Base-by-base conservation (phyloP, 257 asterid genomes). In the Sherardia arvensis region DNA sequence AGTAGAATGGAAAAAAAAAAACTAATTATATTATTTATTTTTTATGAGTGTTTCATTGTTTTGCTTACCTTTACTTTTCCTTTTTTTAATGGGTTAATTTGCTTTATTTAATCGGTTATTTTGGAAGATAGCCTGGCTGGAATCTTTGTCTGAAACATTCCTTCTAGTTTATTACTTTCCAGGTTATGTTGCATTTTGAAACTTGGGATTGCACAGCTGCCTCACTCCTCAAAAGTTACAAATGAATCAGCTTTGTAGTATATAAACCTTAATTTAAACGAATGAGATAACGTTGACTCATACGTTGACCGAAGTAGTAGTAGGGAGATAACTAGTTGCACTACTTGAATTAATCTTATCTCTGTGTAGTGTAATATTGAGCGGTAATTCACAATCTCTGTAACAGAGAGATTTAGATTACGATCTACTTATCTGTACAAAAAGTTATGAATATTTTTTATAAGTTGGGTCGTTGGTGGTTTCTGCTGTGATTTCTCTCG, bases 161-260 rank as follows among this genome's bases (percentile, higher is more conserved):
- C 67, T 25, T 63, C 25, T 75, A 68, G 69, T 80, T 79, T 71
- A 61, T 71, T 71, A 69, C 79, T 74, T 76, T 81, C 74, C 74
- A 79, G 74, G 69, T 64, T 68, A 21, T 73, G 61, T 59, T 59
- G 72, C 74, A 32, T 14, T 30, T 27, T 10, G 63, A n/a, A 28
- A 59, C 17, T 30, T 59, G 63, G 27, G 63, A 30, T 14, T 43
- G n/a, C 20, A 43, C 51, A 43, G 51, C 51, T 43, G 51, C 51
- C 51, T 43, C 17, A 17, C 51, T 43, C 51, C 51, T 43, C 20
- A 38, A 60, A 55, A 55, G 70, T 38, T 38, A 29, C 49, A 26
- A 43, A 27, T 7, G n/a, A 38, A 40, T 26, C 18, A 59, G 34
- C 62, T 28, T 22, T 5, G 20, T 7, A 14, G n/a, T 43, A 14